Percentiles rank a stretch among this genome's conserved stretches.
These are phyloP conservation scores for Acanthamoeba healyi DNA, from an alignment of 208 protist species.

Conservation along the genomic window DNA sequence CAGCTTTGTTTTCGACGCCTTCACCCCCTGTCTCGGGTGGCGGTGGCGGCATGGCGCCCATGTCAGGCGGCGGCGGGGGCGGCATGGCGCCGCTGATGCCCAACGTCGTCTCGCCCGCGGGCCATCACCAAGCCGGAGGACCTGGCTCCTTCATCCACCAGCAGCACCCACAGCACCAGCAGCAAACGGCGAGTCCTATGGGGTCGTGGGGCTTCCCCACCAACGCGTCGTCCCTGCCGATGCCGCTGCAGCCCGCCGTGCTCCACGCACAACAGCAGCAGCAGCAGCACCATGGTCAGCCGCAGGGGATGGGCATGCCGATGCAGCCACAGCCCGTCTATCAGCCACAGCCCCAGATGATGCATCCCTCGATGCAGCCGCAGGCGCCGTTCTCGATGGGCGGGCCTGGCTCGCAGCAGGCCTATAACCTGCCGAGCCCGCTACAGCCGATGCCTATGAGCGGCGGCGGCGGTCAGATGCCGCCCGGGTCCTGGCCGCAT, in stretches of 20 bases:
- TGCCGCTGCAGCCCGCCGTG: neutral
- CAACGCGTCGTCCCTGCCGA: neutral
- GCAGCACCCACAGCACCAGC: neutral
- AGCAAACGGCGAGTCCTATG: neutral
- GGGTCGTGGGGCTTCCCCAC: neutral
- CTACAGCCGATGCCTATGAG: neutral
- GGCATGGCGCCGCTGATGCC: slow-evolving; percentile 11
- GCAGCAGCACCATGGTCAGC: neutral
- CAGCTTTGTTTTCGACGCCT: neutral
- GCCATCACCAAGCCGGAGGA: neutral
- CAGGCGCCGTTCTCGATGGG: slow-evolving; percentile 32
- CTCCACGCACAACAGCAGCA: neutral
- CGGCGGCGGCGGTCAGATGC: neutral
- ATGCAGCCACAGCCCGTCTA: neutral
- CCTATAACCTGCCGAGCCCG: neutral
- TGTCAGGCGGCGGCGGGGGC: neutral
- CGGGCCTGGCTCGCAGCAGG: neutral
- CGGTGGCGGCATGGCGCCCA: neutral
- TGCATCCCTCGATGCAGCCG: neutral
- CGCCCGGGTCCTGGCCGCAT: neutral
- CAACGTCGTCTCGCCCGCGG: neutral
- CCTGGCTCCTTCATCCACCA: no score
- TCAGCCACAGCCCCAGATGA: neutral
- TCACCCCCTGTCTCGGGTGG: neutral
- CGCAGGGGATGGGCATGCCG: neutral